Evolutionary conservation across 2,329 filamentous ascomycete genomes (phyloP), one percentile per base, ranked within the genome.

Genomic region (Thelonectria olida): DNA sequence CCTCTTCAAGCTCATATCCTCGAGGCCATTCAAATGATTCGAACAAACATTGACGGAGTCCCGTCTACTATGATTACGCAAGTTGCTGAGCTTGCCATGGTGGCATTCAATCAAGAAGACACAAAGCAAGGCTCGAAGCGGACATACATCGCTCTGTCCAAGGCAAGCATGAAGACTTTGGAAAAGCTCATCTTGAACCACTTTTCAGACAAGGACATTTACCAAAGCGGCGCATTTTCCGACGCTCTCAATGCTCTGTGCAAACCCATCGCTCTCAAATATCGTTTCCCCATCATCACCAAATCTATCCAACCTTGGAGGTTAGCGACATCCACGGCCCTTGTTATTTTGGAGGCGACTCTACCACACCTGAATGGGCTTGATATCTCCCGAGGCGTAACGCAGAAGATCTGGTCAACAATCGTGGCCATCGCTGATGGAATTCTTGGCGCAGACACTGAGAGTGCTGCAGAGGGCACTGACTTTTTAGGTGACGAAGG

Each of bases 91-190:
- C 88, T 97, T 61, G 85, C 88, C 8, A 84, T 87, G 2, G 80
- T 97, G 31, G 90, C 92, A 1, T 94, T 92, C 67, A 76, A 81
- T 0, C 74, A 77, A 58, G 71, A 79, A 58, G 55, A 71, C 62
- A 56, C 78, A 65, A 67, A 68, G 12, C 76, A 79, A 12, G 66
- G 72, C 1, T 72, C 79, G 51, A 88, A 88, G 58, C 91, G 92
- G 7, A 97, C 93, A 0, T 98, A 93, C 73, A 88, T 99, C 56
- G 95, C 96, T 31, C 86, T 98, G 72, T 93, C 94, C 1, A 97
- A 96, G 75, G 87, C 87, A 19, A 88, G 90, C 60, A 96, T 97
- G 84, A 80, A 84, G 2, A 85, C 93, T 45, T 76, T 96, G 2
- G 83, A 91, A 64, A 79, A 78, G 0, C 78, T 92, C 2, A 80